Base-by-base conservation (phyloP, 1,139 yeast genomes). In the Lodderomyces parapsilosis region DNA sequence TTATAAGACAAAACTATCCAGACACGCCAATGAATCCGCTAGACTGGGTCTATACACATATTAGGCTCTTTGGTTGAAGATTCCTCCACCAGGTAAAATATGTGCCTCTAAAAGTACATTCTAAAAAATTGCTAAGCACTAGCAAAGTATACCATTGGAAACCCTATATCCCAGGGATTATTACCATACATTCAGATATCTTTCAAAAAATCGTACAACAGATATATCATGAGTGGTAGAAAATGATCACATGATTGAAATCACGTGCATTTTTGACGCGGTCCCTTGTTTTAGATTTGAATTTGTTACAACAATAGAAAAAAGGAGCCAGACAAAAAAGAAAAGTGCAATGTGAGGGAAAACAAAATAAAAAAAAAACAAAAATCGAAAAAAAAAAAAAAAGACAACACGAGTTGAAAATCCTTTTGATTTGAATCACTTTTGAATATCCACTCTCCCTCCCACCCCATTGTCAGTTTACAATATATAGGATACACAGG, bases 321-420 rank as follows among this genome's bases (percentile, higher is more conserved):
- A 39, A 19, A 24, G 34, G 24, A 22, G n/a, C 17, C 3, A 39
- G 24, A 20, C 33, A 28, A 28, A 28, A 28, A 28, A 25, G n/a
- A 22, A 20, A 39, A 39, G 9, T 22, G 6, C 24, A 22, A 9
- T 22, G 8, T 25, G 28, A 28, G 32, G 32, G 18, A 28, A 28
- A 28, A 14, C n/a, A n/a, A n/a, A 20, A 20, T 5, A 20, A 31
- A 31, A 7, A 11, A 31, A 11, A 15, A 10, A 13, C 23, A 33
- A 6, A n/a, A 17, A 36, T 17, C 20, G 8, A 32, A 11, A 15
- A 23, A 19, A 40, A 28, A 23, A 40, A 14, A 30, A 15, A 30
- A 14, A 28, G 14, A 23, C 34, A 40, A 40, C 42, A 40, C 35
- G 35, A 34, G 10, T 14, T 4, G n/a, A 30, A 15, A 30, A 6